A percentile compares a stretch with the other conserved stretches of the same genome.
phyloP scores from a whole-genome alignment of 2,329 filamentous ascomycete species.

The Calycina herbarum region DNA sequence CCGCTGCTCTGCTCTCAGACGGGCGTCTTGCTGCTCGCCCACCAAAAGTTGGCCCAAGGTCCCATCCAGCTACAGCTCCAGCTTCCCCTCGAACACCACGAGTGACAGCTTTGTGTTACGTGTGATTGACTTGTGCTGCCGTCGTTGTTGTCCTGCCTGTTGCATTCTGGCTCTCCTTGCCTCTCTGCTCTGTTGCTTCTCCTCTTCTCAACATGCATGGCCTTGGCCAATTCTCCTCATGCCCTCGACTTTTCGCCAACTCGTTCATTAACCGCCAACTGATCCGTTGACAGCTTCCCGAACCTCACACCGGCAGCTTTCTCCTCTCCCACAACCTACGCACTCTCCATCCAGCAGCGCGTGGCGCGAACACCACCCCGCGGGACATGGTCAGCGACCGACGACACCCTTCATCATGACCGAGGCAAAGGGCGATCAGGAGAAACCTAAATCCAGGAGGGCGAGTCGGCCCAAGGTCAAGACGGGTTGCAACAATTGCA shows the following conservation, averaged over 20 bases:
- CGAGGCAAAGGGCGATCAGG: neutral
- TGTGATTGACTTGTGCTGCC: slow-evolving; percentile 4
- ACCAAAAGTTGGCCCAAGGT: neutral
- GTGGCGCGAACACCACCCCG: neutral
- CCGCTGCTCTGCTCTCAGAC: neutral
- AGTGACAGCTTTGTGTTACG: slow-evolving; percentile 8
- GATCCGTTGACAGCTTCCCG: neutral
- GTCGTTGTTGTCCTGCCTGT: neutral
- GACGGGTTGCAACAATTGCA: slow-evolving; percentile 67
- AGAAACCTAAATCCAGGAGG: slow-evolving; percentile 26
- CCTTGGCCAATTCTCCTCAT: neutral
- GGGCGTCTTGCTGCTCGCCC: neutral
- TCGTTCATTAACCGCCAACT: neutral
- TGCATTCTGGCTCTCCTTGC: neutral
- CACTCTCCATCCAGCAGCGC: neutral
- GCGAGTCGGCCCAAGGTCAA: slow-evolving; percentile 55
- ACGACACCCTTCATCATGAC: slow-evolving; percentile 10
- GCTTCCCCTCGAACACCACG: neutral
- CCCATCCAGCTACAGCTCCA: neutral
- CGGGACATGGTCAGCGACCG: neutral
- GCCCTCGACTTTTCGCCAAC: neutral
- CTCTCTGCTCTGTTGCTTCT: slow-evolving; percentile 1
- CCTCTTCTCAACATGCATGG: neutral
- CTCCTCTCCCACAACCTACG: neutral
- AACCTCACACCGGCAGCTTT: neutral